phyloP scores from a whole-genome alignment of 352 stramenopile species.

The Globisporangium nodosum region DNA sequence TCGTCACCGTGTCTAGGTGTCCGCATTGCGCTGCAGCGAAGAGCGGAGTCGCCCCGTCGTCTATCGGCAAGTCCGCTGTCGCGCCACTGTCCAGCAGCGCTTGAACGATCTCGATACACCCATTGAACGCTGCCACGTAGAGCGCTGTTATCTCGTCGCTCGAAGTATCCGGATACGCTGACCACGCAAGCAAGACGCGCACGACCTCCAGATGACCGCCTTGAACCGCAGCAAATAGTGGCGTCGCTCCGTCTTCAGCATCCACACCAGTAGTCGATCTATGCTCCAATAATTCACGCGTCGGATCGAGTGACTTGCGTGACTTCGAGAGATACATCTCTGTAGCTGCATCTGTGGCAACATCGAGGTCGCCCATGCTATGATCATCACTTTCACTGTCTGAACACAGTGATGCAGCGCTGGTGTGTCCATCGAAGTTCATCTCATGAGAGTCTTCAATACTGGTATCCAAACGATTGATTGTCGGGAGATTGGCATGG shows the following conservation, averaged over 20 bases:
- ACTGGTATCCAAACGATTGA: neutral
- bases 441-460: no score
- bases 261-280: neutral
- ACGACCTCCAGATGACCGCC: neutral
- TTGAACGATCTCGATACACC: neutral
- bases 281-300: neutral
- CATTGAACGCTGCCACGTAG: neutral
- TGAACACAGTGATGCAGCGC: no score
- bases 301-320: neutral
- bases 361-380: no score
- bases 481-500: neutral
- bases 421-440: no score
- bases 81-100: neutral
- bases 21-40: neutral
- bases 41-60: neutral
- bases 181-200: neutral
- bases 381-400: no score
- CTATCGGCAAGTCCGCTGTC: neutral
- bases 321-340: no score
- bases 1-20: neutral
- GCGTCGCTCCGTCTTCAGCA: neutral
- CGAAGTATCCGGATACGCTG: neutral
- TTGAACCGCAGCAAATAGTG: neutral
- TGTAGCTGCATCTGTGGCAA: no score
- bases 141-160: neutral